These are phyloP conservation scores for Epithemia pelagica DNA, from an alignment of 108 stramenopile species.

Conservation along the genomic window DNA sequence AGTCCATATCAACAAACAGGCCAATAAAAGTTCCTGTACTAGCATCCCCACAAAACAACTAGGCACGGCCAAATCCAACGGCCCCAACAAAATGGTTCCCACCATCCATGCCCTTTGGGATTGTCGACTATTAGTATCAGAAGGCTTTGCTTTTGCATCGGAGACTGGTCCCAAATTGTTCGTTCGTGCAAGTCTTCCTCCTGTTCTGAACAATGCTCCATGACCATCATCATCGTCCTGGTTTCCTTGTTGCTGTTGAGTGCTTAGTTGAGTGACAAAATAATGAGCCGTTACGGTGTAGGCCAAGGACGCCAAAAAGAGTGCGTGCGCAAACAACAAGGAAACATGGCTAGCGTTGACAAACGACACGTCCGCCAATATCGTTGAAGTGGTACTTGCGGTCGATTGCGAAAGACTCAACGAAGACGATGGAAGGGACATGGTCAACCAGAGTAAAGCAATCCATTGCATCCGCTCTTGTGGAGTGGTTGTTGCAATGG, in stretches of 20 bases:
- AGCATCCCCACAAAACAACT: background rate
- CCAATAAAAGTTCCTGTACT: background rate
- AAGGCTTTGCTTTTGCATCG: background rate
- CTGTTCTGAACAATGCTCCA: background rate
- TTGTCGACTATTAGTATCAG: background rate
- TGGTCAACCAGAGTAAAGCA: background rate
- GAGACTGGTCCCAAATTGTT: background rate
- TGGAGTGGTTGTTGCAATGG: background rate
- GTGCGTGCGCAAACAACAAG: background rate
- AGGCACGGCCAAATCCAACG: background rate
- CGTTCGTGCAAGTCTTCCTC: no score
- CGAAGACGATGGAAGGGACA: background rate
- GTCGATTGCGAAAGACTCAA: background rate
- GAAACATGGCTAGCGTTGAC: background rate
- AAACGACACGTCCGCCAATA: background rate
- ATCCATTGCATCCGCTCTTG: background rate
- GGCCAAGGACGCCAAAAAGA: background rate
- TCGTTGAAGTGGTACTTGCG: background rate
- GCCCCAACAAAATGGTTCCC: background rate
- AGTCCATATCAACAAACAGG: background rate
- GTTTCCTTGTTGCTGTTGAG: background rate
- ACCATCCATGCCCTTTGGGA: background rate
- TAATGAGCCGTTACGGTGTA: background rate
- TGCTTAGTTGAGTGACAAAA: background rate
- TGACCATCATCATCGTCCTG: background rate